phyloP scores from a whole-genome alignment of 164 flowering plant genomes.

The grape (Vitis vinifera) region ASM3070453v1 NC_081817.1:29475501-29476000 shows the following conservation, averaged over 20 bases:
- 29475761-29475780: slow-evolving; percentile 78
- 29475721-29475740: slow-evolving; percentile 52
- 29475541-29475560: slow-evolving; percentile 16
- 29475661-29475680: slow-evolving; percentile 77
- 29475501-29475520: slow-evolving; percentile 61
- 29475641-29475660: slow-evolving; percentile 20
- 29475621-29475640: neutral
- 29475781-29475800: slow-evolving; percentile 5
- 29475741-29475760: slow-evolving; percentile 68
- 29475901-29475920: slow-evolving; percentile 66
- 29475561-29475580: neutral
- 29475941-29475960: slow-evolving; percentile 60
- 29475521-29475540: slow-evolving; percentile 68
- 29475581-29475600: neutral
- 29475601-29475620: neutral
- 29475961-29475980: slow-evolving; percentile 63
- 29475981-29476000: slow-evolving; percentile 40
- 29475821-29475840: neutral
- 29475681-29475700: slow-evolving; percentile 65
- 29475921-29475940: slow-evolving; percentile 71
- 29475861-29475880: slow-evolving; percentile 64
- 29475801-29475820: neutral
- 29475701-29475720: slow-evolving; percentile 51
- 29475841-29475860: neutral
- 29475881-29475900: slow-evolving; percentile 68